A percentile compares a stretch with the other conserved stretches of the same genome.
Conservation (phyloP, 2,329 filamentous ascomycete species). For the Epicoccum nigrum region DNA sequence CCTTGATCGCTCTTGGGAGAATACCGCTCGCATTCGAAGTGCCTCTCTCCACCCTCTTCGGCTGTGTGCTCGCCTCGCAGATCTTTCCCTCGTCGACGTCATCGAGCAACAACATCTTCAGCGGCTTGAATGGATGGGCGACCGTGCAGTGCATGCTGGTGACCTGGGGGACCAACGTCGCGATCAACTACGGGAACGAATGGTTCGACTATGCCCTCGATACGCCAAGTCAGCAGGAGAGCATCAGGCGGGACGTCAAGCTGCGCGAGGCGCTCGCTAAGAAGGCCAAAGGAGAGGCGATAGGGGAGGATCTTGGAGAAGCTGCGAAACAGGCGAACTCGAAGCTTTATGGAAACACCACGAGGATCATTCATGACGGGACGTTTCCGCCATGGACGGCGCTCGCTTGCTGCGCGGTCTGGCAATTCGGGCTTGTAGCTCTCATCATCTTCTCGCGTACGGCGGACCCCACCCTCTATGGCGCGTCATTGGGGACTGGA, state of each 20-base stretch:
- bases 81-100: neutral
- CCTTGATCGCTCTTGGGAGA: conserved; percentile 1
- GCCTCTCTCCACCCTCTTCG: neutral
- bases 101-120: conserved; percentile 1
- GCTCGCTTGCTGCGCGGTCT: conserved; percentile 1
- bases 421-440: neutral
- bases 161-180: conserved; percentile 6
- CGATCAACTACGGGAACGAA: conserved; percentile 2
- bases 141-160: conserved; percentile 10
- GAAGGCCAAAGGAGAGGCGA: neutral
- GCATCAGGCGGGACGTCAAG: conserved; percentile 4
- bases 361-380: conserved; percentile 4
- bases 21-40: conserved; percentile 3
- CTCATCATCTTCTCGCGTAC: conserved; percentile 7
- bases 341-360: conserved; percentile 3
- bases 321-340: neutral
- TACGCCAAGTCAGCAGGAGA: conserved; percentile 1
- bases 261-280: conserved; percentile 1
- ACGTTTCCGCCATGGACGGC: conserved; percentile 5
- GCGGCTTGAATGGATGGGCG: conserved; percentile 9
- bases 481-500: neutral
- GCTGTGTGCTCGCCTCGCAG: conserved; percentile 6
- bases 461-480: neutral
- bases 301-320: neutral
- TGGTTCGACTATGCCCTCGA: conserved; percentile 1